Evolutionary conservation across 179 eudicot genomes (phyloP), one percentile per base, ranked within the genome.

Genomic region (Heliamphora ciliata): DNA sequence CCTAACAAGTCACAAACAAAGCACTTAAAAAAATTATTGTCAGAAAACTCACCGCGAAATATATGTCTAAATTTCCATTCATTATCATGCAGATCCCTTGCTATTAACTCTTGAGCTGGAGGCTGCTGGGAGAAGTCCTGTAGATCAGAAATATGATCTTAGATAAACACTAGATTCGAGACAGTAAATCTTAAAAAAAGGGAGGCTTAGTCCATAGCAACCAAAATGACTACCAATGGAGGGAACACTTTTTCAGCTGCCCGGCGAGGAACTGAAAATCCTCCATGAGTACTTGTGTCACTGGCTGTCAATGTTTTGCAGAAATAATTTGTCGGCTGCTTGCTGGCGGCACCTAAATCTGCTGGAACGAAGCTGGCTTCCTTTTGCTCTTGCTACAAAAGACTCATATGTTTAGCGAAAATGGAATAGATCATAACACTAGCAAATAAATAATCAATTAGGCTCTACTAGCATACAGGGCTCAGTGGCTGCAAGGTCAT

Each of bases 241-340:
- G 94, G 94, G 64, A 91, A 91, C 60, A 91, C 92, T 90, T 90
- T 91, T 81, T 91, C 94, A 80, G 94, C 94, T 71, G 94, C 92
- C 44, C 94, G 88, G 21, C 94, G 92, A 84, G 94, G 94, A 80
- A 91, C 92, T 55, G 94, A 91, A 81, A 91, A 91, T 74, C 94
- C 94, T 81, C 94, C 94, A 83, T 91, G 94, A 48, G 94, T 91
- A 66, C 94, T 91, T 8, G 94, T 91, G 81, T 91, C 94, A 78
- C 94, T 91, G 44, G 94, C 94, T 0, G 94, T 91, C 85, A 91
- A 87, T 40, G 94, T 91, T 79, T 91, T 91, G 79, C 94, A 91
- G 86, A 91, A 91, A 82, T 90, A 91, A 79, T 91, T 91, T 17
- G 92, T 87, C 52, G 92, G 94, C 82, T 90, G 94, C 82, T 90